These are phyloP conservation scores for Coprinellus aureogranulatus DNA, from an alignment of 768 basidiomycete species.

Conservation along the genomic window DNA sequence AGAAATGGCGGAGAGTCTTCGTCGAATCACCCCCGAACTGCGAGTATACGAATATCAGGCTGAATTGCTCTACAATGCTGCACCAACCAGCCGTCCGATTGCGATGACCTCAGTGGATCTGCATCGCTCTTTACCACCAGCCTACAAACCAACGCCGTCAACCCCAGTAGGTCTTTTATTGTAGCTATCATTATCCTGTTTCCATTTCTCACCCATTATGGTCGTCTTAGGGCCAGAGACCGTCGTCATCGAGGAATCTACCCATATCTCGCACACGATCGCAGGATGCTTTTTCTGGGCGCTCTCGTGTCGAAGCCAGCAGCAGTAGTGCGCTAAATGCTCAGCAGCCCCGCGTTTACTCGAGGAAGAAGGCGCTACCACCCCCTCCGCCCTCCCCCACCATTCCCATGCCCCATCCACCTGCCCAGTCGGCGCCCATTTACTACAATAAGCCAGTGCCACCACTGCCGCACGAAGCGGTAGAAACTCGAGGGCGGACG, in stretches of 20 bases:
- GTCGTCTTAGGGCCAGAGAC: constrained; percentile 5
- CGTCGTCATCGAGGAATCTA: constrained; percentile 7
- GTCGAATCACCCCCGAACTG: constrained; percentile 41
- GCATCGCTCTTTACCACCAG: constrained; percentile 10
- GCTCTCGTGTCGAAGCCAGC: constrained; percentile 6
- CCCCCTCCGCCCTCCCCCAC: constrained; percentile 38
- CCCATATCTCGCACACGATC: neutral
- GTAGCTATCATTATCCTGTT: neutral
- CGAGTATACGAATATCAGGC: constrained; percentile 48
- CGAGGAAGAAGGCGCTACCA: constrained; percentile 15
- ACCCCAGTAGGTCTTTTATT: neutral
- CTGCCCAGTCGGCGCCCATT: constrained; percentile 19
- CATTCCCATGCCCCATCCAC: constrained; percentile 38
- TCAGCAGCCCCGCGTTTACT: constrained; percentile 6
- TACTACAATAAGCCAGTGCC: constrained; percentile 35
- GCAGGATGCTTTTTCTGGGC: neutral
- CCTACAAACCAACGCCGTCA: constrained; percentile 2
- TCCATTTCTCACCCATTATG: constrained; percentile 3
- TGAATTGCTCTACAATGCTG: constrained; percentile 41
- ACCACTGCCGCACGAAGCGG: constrained; percentile 24
- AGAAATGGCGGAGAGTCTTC: constrained; percentile 49
- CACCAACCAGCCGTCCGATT: constrained; percentile 29
- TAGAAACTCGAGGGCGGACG: constrained; percentile 22
- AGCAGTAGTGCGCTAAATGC: neutral
- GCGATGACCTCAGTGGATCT: constrained; percentile 23